These are phyloP conservation scores for Acanthochlamys bracteata DNA, from an alignment of 106 monocot genomes.

Conservation along the genomic window DNA sequence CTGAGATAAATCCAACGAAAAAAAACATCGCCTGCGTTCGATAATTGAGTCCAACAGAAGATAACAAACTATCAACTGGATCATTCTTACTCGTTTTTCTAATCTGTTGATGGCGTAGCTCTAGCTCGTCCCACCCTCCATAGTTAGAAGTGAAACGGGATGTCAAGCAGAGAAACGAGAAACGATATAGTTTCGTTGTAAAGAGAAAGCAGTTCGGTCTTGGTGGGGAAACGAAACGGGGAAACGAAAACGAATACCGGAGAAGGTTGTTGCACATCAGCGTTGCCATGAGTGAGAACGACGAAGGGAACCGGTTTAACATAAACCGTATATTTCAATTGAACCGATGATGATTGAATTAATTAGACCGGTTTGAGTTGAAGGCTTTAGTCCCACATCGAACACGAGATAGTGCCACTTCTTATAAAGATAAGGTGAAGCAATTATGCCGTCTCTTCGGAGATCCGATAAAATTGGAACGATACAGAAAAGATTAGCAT, in stretches of 20 bases:
- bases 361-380: too few species aligned
- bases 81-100: neutral
- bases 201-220: neutral
- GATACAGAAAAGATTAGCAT: slow-evolving; percentile 99
- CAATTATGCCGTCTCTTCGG: slow-evolving; percentile 42
- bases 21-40: slow-evolving; percentile 22
- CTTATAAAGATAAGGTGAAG: neutral
- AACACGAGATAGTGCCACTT: neutral
- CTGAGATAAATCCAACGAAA: slow-evolving; percentile 23
- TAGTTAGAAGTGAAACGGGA: slow-evolving; percentile 1
- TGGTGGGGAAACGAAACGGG: neutral
- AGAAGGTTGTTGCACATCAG: neutral
- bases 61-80: slow-evolving; percentile 6
- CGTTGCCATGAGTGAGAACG: neutral
- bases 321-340: too few species aligned
- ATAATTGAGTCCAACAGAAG: slow-evolving; percentile 15
- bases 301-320: neutral
- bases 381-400: too few species aligned
- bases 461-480: slow-evolving; percentile 97
- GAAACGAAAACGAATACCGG: neutral
- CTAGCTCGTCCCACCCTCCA: slow-evolving; percentile 33
- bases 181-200: neutral
- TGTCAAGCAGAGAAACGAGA: slow-evolving; percentile 3
- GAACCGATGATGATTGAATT: too few species aligned
- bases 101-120: neutral